Conservation (phyloP, 2,329 filamentous ascomycete genomes). For the Canariomyces notabilis region DNA sequence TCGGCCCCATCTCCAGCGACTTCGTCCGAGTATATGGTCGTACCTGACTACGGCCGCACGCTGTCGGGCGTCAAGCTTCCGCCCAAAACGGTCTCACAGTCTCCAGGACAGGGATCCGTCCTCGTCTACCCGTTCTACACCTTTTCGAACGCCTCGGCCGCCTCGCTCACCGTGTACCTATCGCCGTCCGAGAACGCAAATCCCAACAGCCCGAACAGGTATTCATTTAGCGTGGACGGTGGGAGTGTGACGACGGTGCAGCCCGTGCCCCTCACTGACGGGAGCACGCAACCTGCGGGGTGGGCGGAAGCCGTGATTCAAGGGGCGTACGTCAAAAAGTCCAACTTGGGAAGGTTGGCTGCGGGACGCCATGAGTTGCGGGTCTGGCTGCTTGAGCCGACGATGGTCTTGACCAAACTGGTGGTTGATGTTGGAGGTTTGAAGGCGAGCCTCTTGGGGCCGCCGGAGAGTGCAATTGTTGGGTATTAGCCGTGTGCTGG, state of each 20-base stretch:
- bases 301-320: constrained; percentile 28
- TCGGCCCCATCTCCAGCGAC: constrained; percentile 16
- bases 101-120: constrained; percentile 19
- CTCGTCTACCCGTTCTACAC: constrained; percentile 28
- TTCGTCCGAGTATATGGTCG: constrained; percentile 22
- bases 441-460: constrained; percentile 28
- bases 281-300: constrained; percentile 23
- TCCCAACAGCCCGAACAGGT: constrained; percentile 25
- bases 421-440: constrained; percentile 30
- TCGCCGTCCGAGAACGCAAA: constrained; percentile 29
- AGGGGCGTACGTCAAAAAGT: constrained; percentile 26
- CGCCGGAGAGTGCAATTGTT: constrained; percentile 25
- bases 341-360: constrained; percentile 19
- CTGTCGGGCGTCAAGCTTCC: constrained; percentile 28
- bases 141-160: constrained; percentile 21
- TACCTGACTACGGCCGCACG: constrained; percentile 31
- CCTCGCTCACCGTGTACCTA: constrained; percentile 27
- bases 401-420: constrained; percentile 31
- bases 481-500: too few relatives aligned
- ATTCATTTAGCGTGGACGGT: constrained; percentile 27
- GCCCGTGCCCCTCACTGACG: constrained; percentile 24
- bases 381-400: constrained; percentile 29
- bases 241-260: constrained; percentile 21
- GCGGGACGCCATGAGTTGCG: constrained; percentile 26
- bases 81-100: constrained; percentile 23